Evolutionary conservation across 495 filamentous ascomycete genomes (phyloP).

Genomic region (Trichoderma erinaceum): DNA sequence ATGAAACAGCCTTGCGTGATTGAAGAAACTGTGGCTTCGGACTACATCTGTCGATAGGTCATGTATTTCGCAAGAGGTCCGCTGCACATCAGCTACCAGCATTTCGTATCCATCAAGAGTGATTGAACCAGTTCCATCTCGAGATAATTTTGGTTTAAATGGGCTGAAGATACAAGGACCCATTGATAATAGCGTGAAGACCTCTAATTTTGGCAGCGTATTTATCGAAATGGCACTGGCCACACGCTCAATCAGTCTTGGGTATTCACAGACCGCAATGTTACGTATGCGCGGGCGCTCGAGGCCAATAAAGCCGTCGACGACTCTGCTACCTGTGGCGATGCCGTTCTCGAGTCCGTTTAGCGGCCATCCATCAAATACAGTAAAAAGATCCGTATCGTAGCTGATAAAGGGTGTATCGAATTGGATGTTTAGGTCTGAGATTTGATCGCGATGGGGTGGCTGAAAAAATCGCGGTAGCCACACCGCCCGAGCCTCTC

Average conservation of each 20-base stretch:
- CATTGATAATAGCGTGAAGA: not conserved
- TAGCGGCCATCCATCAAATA: not conserved
- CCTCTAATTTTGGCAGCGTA: not conserved
- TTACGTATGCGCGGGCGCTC: not conserved
- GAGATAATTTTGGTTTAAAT: not conserved
- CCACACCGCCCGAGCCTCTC: not conserved
- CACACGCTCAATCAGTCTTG: not conserved
- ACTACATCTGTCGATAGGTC: not conserved
- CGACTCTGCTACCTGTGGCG: too few relatives aligned
- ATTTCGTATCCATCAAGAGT: not conserved
- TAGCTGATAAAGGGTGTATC: not conserved
- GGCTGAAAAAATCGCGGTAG: not conserved
- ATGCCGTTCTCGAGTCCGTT: not conserved
- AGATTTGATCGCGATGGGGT: not conserved
- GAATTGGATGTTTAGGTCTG: not conserved
- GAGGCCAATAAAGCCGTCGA: not conserved
- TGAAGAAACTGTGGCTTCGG: not conserved
- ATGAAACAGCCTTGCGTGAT: not conserved
- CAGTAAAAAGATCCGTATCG: not conserved
- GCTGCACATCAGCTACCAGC: not conserved
- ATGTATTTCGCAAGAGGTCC: not conserved
- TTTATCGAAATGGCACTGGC: not conserved
- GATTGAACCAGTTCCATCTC: too few relatives aligned
- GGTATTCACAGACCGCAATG: not conserved
- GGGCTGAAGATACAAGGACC: not conserved